Percentiles rank a stretch among this genome's conserved stretches.
These are phyloP conservation scores for Paxillus ammoniavirescens DNA, from an alignment of 768 basidiomycete genomes.

Conservation along the genomic window DNA sequence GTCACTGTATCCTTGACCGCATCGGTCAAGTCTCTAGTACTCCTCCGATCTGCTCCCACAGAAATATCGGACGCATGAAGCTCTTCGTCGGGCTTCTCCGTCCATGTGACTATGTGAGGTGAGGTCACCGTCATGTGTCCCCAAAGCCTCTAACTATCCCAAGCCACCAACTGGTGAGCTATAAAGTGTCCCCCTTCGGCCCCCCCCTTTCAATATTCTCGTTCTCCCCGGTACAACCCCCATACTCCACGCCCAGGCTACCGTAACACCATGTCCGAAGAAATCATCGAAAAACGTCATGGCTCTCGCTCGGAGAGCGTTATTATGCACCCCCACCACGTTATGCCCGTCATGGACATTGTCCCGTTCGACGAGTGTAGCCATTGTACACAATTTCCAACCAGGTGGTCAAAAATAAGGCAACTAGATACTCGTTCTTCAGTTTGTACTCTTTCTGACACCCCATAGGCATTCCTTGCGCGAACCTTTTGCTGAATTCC, in stretches of 20 bases:
- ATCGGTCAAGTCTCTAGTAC: too few relatives aligned
- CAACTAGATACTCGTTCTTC: conserved; percentile 21
- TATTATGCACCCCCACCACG: not conserved
- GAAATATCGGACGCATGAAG: too few relatives aligned
- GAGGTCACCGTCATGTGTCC: too few relatives aligned
- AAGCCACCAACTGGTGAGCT: not conserved
- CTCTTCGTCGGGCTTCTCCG: not conserved
- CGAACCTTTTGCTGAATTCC: conserved; percentile 61
- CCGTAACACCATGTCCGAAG: not conserved
- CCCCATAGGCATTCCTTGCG: conserved; percentile 38
- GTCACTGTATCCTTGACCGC: too few relatives aligned
- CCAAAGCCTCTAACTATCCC: not conserved
- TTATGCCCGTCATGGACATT: not conserved
- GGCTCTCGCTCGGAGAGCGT: not conserved
- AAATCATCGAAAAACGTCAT: not conserved
- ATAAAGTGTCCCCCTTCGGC: not conserved
- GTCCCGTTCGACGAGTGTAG: not conserved
- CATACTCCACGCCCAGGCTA: not conserved
- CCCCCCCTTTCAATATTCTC: too few relatives aligned
- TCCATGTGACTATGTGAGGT: not conserved
- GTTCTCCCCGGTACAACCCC: not conserved
- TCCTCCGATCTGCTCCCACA: too few relatives aligned
- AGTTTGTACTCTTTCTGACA: not conserved
- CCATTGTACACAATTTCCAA: conserved; percentile 32
- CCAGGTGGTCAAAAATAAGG: conserved; percentile 53